Evolutionary conservation across 169 alveolate species (phyloP).

Genomic region (Plasmodium vinckei): DNA sequence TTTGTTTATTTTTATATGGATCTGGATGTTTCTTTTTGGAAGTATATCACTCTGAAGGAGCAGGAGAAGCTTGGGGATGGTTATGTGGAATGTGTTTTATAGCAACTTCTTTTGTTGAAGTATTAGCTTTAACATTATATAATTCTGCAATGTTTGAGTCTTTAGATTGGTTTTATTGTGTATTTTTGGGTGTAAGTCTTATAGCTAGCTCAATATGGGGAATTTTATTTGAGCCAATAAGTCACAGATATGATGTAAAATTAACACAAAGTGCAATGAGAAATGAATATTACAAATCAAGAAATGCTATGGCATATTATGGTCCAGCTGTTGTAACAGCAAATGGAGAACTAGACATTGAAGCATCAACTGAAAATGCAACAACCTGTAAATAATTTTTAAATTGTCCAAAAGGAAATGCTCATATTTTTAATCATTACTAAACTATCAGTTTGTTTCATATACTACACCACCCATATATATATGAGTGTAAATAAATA

Average conservation of each 20-base stretch:
- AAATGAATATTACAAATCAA: conserved; percentile 92
- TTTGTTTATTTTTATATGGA: conserved; percentile 86
- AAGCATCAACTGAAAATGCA: conserved; percentile 65
- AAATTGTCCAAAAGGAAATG: background rate
- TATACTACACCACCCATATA: background rate
- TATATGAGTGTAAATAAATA: conserved; percentile 6
- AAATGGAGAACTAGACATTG: conserved; percentile 90
- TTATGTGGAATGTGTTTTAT: conserved; percentile 88
- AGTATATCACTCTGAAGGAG: conserved; percentile 93
- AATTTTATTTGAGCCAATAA: conserved; percentile 90
- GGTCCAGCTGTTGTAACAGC: conserved; percentile 94
- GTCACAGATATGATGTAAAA: conserved; percentile 91
- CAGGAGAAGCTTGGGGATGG: conserved; percentile 95
- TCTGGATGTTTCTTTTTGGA: conserved; percentile 92
- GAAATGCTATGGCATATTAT: conserved; percentile 94
- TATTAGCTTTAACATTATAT: conserved; percentile 82
- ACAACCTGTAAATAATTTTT: conserved; percentile 39
- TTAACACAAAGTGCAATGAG: conserved; percentile 93
- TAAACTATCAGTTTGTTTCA: background rate
- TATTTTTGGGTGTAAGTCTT: conserved; percentile 86
- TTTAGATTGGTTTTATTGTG: conserved; percentile 87
- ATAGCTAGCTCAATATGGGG: conserved; percentile 89
- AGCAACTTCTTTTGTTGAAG: conserved; percentile 84
- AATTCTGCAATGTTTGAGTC: conserved; percentile 83
- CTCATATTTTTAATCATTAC: background rate